Evolutionary conservation across 1,139 yeast species (phyloP).

Genomic region (Protomyces lactucae-debilis): DNA sequence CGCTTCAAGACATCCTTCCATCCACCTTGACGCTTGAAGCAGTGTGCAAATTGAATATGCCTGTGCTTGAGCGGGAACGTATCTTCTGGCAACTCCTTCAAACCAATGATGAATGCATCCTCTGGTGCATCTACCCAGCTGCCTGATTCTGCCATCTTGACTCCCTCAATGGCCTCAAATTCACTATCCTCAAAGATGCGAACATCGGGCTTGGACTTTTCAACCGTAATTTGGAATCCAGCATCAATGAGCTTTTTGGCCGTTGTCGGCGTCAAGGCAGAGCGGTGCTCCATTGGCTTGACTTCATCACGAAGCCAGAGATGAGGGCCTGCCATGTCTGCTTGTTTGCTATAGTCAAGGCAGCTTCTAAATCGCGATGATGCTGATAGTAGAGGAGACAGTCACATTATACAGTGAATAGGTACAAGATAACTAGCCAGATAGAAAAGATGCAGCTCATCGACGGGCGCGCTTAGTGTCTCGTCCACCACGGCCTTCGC

Average conservation of each 20-base stretch:
- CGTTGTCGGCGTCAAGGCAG: constrained; percentile 89
- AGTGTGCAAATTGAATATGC: constrained; percentile 97
- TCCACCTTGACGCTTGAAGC: constrained; percentile 95
- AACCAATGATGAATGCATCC: constrained; percentile 83
- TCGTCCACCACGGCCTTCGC: not conserved
- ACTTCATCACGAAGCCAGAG: constrained; percentile 86
- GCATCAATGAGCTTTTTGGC: constrained; percentile 78
- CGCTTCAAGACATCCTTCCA: constrained; percentile 88
- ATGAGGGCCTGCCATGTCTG: constrained; percentile 28
- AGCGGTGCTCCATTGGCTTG: constrained; percentile 95
- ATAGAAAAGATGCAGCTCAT: not conserved
- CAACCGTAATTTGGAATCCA: constrained; percentile 84
- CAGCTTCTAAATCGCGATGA: not conserved
- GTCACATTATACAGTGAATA: not conserved
- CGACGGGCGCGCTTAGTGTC: not conserved
- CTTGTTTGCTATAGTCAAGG: not conserved
- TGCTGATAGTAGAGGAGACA: not conserved
- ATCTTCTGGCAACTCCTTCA: constrained; percentile 95
- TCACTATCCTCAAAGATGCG: constrained; percentile 73
- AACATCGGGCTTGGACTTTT: constrained; percentile 61
- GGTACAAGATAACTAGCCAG: not conserved
- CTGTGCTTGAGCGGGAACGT: constrained; percentile 88
- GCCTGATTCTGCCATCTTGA: constrained; percentile 82
- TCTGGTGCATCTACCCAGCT: constrained; percentile 89
- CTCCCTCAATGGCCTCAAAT: constrained; percentile 65